Evolutionary conservation across 257 asterid genomes (phyloP), one percentile per base, ranked within the genome.

Genomic region (Solanum medicagineum): DNA sequence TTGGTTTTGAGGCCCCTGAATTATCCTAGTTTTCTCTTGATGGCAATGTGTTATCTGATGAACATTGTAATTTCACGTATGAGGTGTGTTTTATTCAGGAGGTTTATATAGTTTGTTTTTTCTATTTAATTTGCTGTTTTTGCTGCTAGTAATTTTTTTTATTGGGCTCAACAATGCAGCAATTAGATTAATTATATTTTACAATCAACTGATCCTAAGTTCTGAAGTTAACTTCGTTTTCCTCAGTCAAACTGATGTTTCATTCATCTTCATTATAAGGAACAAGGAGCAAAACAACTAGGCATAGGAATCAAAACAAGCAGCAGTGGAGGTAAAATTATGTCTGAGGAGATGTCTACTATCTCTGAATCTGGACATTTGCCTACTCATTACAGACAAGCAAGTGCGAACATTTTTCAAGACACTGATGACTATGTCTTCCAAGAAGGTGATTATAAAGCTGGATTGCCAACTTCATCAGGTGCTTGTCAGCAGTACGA

Each of bases 401-500:
- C 91, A 88, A 92, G 91, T 85, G 93, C 89, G 81, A 93, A 87
- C 91, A 86, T 87, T 84, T 87, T 86, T 53, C 83, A 81, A 47
- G 98, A 92, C 83, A 88, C 88, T 65, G 95, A 91, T 24, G 95
- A 91, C 51, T 83, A 82, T 44, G 73, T 86, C 79, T 85, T 82
- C 60, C 96, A 93, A 87, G 96, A 93, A 74, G 81, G 75, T 66
- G 95, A 91, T 80, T 89, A 89, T 86, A 94, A 90, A 87, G 89
- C 94, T 53, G 94, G 94, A 86, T 53, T 87, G 65, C 69, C 91
- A 83, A 91, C 87, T 77, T 87, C 93, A 11, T 89, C 94, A 10
- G 90, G 91, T 85, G 83, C 87, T 81, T 87, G 87, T 89, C 98
- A 94, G 85, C 87, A 88, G 70, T 89, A 93, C 22, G 98, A 95